Percentiles rank a stretch among this genome's conserved stretches.
These are phyloP conservation scores for Zalaria sp. DNA, from an alignment of 2,329 filamentous ascomycete genomes.

Conservation along the genomic window DNA sequence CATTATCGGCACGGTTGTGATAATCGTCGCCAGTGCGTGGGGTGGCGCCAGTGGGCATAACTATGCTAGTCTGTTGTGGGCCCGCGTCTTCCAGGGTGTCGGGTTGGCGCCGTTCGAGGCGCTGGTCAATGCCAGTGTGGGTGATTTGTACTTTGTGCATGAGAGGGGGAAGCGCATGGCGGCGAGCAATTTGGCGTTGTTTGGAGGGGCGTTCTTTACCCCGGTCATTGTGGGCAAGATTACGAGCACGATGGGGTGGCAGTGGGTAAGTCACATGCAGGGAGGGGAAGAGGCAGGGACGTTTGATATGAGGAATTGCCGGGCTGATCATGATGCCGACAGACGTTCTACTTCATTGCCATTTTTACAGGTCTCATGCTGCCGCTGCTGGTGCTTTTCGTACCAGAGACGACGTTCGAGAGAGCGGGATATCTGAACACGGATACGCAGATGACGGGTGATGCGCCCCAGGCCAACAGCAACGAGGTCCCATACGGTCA, in stretches of 20 bases:
- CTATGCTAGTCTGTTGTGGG: conserved; percentile 61
- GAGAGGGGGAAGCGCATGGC: conserved; percentile 76
- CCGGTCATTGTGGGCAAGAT: conserved; percentile 88
- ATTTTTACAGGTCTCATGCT: conserved; percentile 65
- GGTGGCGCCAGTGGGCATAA: conserved; percentile 53
- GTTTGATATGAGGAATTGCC: no score
- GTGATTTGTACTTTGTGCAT: conserved; percentile 83
- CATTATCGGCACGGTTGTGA: conserved; percentile 58
- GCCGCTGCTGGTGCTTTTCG: conserved; percentile 60
- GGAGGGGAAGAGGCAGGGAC: no score
- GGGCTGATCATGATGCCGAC: no score
- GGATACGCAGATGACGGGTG: not conserved
- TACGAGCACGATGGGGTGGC: conserved; percentile 60
- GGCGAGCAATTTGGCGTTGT: conserved; percentile 55
- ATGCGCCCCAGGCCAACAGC: conserved; percentile 30
- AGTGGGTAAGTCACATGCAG: conserved; percentile 37
- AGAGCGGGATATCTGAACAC: conserved; percentile 53
- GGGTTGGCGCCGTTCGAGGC: conserved; percentile 82
- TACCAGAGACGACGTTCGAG: conserved; percentile 71
- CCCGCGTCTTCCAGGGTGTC: conserved; percentile 74
- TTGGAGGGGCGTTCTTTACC: conserved; percentile 60
- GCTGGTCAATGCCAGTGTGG: conserved; percentile 75
- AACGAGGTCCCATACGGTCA: not conserved
- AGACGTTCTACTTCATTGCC: conserved; percentile 68
- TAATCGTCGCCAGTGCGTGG: conserved; percentile 66